These are phyloP conservation scores for Exophiala xenobiotica DNA, from an alignment of 2,329 filamentous ascomycete species.

Conservation along the genomic window DNA sequence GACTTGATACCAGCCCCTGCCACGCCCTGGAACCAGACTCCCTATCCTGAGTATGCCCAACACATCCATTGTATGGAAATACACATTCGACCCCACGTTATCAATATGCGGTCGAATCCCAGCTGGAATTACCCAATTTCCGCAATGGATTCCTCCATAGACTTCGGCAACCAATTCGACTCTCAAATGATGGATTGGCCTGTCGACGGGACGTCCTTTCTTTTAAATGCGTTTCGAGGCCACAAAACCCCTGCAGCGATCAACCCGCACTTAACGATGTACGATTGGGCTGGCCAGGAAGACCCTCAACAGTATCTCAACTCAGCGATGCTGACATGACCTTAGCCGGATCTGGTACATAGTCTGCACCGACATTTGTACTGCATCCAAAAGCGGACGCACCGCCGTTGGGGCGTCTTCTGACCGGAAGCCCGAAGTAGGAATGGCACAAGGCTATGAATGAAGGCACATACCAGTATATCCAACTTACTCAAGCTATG, in stretches of 20 bases:
- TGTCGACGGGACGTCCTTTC: constrained; percentile 18
- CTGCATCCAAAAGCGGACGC: constrained; percentile 21
- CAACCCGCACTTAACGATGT: constrained; percentile 30
- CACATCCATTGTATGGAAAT: constrained; percentile 14
- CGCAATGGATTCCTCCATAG: constrained; percentile 29
- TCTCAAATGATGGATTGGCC: constrained; percentile 22
- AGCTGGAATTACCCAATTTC: constrained; percentile 25
- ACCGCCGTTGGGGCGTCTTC: neutral
- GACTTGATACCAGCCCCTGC: constrained; percentile 36
- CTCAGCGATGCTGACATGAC: constrained; percentile 21
- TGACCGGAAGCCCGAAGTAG: neutral
- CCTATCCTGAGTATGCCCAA: constrained; percentile 31
- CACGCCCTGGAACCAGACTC: constrained; percentile 43
- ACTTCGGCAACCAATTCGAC: constrained; percentile 30
- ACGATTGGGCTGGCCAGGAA: constrained; percentile 29
- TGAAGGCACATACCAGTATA: constrained; percentile 94
- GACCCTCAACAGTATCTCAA: constrained; percentile 28
- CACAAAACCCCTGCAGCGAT: constrained; percentile 26
- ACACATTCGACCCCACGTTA: constrained; percentile 20
- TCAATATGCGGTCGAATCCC: constrained; percentile 22
- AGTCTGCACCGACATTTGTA: constrained; percentile 6
- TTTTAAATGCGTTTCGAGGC: constrained; percentile 24
- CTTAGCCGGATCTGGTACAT: neutral
- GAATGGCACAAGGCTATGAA: too few species aligned
- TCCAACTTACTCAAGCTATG: constrained; percentile 97